These are phyloP conservation scores for Tetracladium marchalianum DNA, from an alignment of 495 filamentous ascomycete species.

Conservation along the genomic window DNA sequence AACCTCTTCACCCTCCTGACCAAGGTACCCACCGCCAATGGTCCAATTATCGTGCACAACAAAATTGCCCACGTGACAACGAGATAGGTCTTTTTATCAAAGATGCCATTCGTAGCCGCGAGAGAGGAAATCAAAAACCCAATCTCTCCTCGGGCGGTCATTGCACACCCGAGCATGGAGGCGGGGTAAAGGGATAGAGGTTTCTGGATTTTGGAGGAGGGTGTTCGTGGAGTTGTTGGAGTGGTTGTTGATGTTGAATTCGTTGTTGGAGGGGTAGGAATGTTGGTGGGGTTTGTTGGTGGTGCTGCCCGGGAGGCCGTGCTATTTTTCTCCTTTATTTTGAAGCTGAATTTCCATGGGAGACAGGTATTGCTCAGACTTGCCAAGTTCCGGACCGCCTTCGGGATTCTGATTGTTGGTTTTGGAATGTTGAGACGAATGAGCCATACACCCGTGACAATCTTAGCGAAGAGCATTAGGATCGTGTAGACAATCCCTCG, in stretches of 20 bases:
- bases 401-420: background rate
- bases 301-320: background rate
- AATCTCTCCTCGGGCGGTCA: conserved; percentile 72
- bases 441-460: conserved; percentile 54
- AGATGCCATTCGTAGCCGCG: conserved; percentile 24
- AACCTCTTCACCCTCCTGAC: conserved; percentile 23
- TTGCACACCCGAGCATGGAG: conserved; percentile 48
- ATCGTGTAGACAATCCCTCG: conserved; percentile 59
- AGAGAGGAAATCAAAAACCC: conserved; percentile 68
- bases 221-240: background rate
- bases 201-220: background rate
- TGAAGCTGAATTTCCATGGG: background rate
- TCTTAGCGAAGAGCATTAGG: conserved; percentile 60
- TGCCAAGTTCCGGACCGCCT: background rate
- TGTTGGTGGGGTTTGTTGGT: background rate
- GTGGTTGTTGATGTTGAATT: background rate
- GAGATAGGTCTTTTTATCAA: conserved; percentile 43
- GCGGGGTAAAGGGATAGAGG: conserved; percentile 34
- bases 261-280: background rate
- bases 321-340: background rate
- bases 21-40: conserved; percentile 54
- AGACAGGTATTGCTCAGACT: background rate
- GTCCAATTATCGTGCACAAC: conserved; percentile 65
- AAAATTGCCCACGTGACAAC: conserved; percentile 68
- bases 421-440: conserved; percentile 31